Evolutionary conservation across 1,139 yeast species (phyloP).

Genomic region (Fermentozyma sake): DNA sequence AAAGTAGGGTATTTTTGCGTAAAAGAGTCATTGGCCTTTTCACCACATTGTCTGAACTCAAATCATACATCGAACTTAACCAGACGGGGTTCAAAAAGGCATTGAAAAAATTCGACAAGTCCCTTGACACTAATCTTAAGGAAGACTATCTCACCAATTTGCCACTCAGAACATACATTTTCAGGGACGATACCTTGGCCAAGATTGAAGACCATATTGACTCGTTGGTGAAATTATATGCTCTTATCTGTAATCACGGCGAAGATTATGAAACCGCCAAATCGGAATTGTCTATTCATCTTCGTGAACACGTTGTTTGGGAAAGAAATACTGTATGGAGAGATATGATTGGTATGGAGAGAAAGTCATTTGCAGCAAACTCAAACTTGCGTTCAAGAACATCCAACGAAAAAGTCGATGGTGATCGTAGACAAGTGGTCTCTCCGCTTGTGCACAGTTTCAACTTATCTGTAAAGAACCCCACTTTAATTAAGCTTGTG

Average conservation of each 20-base stretch:
- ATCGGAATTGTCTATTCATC: conserved; percentile 52
- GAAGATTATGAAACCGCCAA: conserved; percentile 39
- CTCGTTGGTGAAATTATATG: conserved; percentile 33
- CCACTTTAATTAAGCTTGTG: conserved; percentile 43
- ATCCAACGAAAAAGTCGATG: conserved; percentile 11
- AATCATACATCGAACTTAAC: conserved; percentile 63
- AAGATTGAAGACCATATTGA: conserved; percentile 21
- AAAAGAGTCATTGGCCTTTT: conserved; percentile 53
- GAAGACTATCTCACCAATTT: conserved; percentile 32
- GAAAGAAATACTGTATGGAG: conserved; percentile 73
- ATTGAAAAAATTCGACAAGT: conserved; percentile 66
- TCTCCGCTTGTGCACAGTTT: conserved; percentile 16
- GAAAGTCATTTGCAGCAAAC: conserved; percentile 34
- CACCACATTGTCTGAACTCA: conserved; percentile 60
- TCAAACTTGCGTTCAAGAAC: conserved; percentile 10
- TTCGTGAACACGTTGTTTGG: conserved; percentile 73
- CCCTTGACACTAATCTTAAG: conserved; percentile 41
- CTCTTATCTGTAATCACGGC: conserved; percentile 39
- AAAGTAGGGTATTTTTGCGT: conserved; percentile 48
- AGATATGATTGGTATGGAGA: conserved; percentile 36
- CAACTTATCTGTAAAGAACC: conserved; percentile 35
- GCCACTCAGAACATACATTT: conserved; percentile 30
- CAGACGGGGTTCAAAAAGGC: conserved; percentile 67
- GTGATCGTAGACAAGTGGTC: conserved; percentile 5
- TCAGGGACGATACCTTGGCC: conserved; percentile 21